These are phyloP conservation scores for Rhodotorula kratochvilovae DNA, from an alignment of 768 basidiomycete species.

Conservation along the genomic window DNA sequence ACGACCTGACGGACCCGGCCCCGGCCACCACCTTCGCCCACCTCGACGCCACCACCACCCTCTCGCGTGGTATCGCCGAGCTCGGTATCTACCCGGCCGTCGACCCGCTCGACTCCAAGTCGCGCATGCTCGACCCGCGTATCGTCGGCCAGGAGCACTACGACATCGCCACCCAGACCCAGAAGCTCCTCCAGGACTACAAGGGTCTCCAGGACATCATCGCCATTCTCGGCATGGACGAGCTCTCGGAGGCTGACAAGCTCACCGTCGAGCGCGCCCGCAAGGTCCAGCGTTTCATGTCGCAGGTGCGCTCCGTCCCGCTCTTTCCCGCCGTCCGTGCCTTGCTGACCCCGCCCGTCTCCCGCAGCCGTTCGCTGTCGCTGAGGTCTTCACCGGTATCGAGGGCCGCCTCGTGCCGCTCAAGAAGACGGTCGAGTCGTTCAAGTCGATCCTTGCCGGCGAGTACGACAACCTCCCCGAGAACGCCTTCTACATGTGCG, in stretches of 20 bases:
- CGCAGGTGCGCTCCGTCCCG: conserved; percentile 45
- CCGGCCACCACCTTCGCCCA: conserved; percentile 99
- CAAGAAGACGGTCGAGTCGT: conserved; percentile 71
- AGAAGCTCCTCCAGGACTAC: conserved; percentile 79
- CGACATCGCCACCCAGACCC: conserved; percentile 89
- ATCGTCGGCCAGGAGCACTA: conserved; percentile 94
- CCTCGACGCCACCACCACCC: conserved; percentile 98
- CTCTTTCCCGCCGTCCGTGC: conserved; percentile 66
- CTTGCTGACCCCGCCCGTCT: not conserved
- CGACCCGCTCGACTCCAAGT: conserved; percentile 98
- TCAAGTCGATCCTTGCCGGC: conserved; percentile 88
- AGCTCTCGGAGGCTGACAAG: conserved; percentile 99
- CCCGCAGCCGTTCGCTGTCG: conserved; percentile 93
- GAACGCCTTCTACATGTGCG: conserved; percentile 89
- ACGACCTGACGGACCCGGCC: conserved; percentile 99
- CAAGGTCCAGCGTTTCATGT: conserved; percentile 99
- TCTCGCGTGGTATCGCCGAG: conserved; percentile 98
- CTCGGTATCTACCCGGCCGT: conserved; percentile 87
- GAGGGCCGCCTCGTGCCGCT: conserved; percentile 70
- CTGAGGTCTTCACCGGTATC: conserved; percentile 54
- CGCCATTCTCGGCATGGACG: conserved; percentile 99
- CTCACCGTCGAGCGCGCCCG: conserved; percentile 95
- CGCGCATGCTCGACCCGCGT: conserved; percentile 99
- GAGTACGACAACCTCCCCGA: conserved; percentile 84
- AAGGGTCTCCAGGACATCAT: conserved; percentile 77